Conservation (phyloP, 371 early-diverging fungal species). For the Lichtheimia corymbifera region DNA sequence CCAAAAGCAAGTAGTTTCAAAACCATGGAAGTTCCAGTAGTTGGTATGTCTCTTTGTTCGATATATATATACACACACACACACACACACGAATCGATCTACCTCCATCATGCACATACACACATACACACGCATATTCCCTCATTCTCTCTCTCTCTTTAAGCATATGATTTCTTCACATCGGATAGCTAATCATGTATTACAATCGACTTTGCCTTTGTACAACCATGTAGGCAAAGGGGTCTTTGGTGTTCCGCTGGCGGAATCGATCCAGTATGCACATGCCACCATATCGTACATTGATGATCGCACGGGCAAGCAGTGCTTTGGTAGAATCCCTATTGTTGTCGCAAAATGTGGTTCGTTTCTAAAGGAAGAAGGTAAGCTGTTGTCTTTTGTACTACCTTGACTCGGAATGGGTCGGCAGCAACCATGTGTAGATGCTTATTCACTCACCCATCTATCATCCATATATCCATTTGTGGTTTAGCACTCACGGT, state of each 20-base stretch:
- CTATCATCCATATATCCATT: background rate
- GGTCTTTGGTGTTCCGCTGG: slow-evolving; percentile 28
- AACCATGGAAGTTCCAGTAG: slow-evolving; percentile 34
- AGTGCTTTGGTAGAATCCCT: slow-evolving; percentile 44
- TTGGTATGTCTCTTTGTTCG: slow-evolving; percentile 17
- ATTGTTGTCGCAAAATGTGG: slow-evolving; percentile 57
- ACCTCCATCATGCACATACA: background rate
- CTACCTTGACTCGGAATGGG: background rate
- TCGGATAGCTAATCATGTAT: background rate
- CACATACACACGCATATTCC: background rate
- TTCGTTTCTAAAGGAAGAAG: slow-evolving; percentile 48
- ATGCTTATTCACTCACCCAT: background rate
- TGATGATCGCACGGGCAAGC: slow-evolving; percentile 23
- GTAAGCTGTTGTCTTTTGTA: slow-evolving; percentile 19
- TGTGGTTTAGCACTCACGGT: slow-evolving; percentile 10
- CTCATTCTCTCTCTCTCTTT: background rate
- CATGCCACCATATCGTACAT: slow-evolving; percentile 27
- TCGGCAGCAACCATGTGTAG: background rate
- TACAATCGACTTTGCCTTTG: background rate
- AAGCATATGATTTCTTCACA: no score
- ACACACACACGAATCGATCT: no score
- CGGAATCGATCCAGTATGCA: slow-evolving; percentile 31
- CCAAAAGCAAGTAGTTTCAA: slow-evolving; percentile 32
- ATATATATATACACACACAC: no score
- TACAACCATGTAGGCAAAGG: slow-evolving; percentile 22